Base-by-base conservation (phyloP, 805 yeast genomes). In the Monosporozyma yasuniensis region DNA sequence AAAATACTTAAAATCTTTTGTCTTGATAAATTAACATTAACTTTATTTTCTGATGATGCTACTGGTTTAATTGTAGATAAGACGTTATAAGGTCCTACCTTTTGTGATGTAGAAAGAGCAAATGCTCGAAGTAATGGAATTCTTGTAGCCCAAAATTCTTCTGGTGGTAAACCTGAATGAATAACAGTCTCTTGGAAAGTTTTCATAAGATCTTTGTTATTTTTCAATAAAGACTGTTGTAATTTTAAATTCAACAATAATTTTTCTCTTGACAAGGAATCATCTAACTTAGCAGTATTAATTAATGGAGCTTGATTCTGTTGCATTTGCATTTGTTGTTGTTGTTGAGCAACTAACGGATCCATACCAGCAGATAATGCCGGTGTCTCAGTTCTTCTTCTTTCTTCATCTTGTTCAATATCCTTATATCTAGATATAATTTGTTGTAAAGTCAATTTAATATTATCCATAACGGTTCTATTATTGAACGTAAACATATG, bases 41-140 rank as follows among this genome's bases (percentile, higher is more conserved):
- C 96, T 63, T 88, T 87, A 67, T 91, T 91, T 61, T 91, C 98
- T 49, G 87, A 79, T 0, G 95, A 82, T 0, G 96, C 96, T 7
- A 88, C 91, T 0, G 98, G 96, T 61, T 86, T 87, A 54, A 93
- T 91, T 0, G 98, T 88, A 42, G 96, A 84, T 48, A 93, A 70
- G 0, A 93, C 98, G 61, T 93, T 93, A 64, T 90, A 93, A 0
- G 96, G 93, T 0, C 99, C 99, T 46, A 84, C 74, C 55, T 86
- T 85, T 62, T 93, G 99, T 19, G 88, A 78, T 16, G 80, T 77
- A 8, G 91, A 79, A 54, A 93, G 76, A 0, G 97, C 96, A 69
- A 79, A 87, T 0, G 96, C 88, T 48, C 98, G 72, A 49, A 93
- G 67, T 23, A 84, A 73, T 58, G 87, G 87, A 10, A 89, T 72